A percentile compares a stretch with the other conserved stretches of the same genome.
Conservation (phyloP, 768 basidiomycete species). For the Psilocybe sp. region DNA sequence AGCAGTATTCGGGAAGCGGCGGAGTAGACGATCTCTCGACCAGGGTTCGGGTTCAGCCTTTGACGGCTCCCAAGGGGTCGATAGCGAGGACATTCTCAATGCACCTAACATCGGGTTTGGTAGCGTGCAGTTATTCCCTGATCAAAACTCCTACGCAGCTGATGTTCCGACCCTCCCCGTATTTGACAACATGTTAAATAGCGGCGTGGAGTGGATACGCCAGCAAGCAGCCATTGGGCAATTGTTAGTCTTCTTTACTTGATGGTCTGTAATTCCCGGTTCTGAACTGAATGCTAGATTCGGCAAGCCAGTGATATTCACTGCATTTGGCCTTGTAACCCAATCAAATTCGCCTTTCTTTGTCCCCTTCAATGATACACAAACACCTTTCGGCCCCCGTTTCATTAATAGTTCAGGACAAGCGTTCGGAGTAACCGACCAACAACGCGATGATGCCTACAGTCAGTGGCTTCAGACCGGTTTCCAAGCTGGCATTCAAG, state of each 20-base stretch:
- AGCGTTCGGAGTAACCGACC: slow-evolving; percentile 49
- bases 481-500: slow-evolving; percentile 35
- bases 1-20: slow-evolving; percentile 43
- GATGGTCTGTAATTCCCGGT: background rate
- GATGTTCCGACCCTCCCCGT: slow-evolving; percentile 45
- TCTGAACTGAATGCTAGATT: slow-evolving; percentile 30
- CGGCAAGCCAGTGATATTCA: slow-evolving; percentile 52
- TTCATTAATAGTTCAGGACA: slow-evolving; percentile 13
- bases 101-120: slow-evolving; percentile 57
- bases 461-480: slow-evolving; percentile 49
- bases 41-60: slow-evolving; percentile 45
- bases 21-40: slow-evolving; percentile 25
- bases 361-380: slow-evolving; percentile 58
- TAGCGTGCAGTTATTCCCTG: slow-evolving; percentile 68
- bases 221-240: slow-evolving; percentile 40
- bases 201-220: slow-evolving; percentile 56
- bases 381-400: slow-evolving; percentile 38
- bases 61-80: slow-evolving; percentile 65
- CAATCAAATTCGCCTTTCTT: slow-evolving; percentile 49
- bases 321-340: slow-evolving; percentile 63
- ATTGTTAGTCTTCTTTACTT: slow-evolving; percentile 32
- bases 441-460: slow-evolving; percentile 53
- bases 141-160: slow-evolving; percentile 55
- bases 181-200: slow-evolving; percentile 50
- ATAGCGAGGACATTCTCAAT: slow-evolving; percentile 60